phyloP scores from a whole-genome alignment of 805 yeast genomes.

The Candida xyloterini region DNA sequence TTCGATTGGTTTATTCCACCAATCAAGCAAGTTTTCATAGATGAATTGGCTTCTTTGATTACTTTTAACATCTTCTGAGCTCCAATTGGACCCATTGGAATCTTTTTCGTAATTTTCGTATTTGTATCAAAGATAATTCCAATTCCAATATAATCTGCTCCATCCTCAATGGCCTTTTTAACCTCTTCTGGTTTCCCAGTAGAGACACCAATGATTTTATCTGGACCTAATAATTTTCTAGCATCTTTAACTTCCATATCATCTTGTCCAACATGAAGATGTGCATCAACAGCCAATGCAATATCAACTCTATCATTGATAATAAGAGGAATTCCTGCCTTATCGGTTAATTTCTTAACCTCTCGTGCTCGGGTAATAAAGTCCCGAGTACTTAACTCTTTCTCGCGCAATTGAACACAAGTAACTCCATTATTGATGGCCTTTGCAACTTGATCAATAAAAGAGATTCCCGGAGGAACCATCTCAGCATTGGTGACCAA shows the following conservation, averaged over 20 bases:
- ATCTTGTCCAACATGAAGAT: constrained; percentile 89
- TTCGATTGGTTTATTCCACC: constrained; percentile 74
- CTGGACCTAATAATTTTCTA: constrained; percentile 63
- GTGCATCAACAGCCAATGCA: constrained; percentile 85
- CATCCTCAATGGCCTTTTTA: constrained; percentile 43
- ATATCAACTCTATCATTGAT: constrained; percentile 88
- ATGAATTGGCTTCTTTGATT: constrained; percentile 34
- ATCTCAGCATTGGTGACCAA: constrained; percentile 77
- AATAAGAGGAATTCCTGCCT: constrained; percentile 65
- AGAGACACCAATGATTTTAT: constrained; percentile 77
- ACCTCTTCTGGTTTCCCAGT: constrained; percentile 61
- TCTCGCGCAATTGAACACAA: constrained; percentile 80
- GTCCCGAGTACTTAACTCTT: constrained; percentile 60
- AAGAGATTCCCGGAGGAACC: constrained; percentile 57
- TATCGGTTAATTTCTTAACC: constrained; percentile 60
- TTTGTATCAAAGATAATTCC: constrained; percentile 74
- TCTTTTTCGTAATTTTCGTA: constrained; percentile 58
- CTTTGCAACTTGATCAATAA: constrained; percentile 58
- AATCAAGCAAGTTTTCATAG: constrained; percentile 65
- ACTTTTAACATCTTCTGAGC: constrained; percentile 50
- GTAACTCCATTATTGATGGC: constrained; percentile 75
- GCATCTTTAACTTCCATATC: constrained; percentile 69
- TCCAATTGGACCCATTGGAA: constrained; percentile 71
- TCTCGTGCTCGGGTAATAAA: constrained; percentile 60
- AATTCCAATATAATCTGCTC: constrained; percentile 76